Evolutionary conservation across 208 protist species (phyloP).

Genomic region (Acanthamoeba royreba): DNA sequence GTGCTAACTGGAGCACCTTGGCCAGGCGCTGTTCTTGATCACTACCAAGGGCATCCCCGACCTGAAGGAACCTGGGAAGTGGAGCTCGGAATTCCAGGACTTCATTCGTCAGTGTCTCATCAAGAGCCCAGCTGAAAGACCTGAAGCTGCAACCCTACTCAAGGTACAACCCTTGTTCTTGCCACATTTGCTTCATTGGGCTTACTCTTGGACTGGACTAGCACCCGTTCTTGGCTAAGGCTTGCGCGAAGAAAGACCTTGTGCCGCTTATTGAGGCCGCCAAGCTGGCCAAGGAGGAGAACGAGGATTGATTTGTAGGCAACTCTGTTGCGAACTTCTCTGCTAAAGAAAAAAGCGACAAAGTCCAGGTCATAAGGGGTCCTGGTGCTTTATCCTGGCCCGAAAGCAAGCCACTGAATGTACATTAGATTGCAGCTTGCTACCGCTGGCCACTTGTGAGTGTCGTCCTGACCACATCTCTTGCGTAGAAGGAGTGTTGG

Average conservation of each 20-base stretch:
- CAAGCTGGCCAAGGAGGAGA: not conserved
- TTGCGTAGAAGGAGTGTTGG: too few relatives aligned
- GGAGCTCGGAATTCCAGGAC: constrained; percentile 49
- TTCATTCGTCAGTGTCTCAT: constrained; percentile 35
- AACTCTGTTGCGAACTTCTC: too few relatives aligned
- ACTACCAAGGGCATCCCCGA: constrained; percentile 70
- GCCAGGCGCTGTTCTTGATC: constrained; percentile 61
- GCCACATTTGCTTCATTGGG: not conserved
- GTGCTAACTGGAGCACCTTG: not conserved
- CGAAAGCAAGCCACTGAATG: too few relatives aligned
- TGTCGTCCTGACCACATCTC: too few relatives aligned
- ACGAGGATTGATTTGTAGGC: not conserved
- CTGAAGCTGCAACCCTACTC: not conserved
- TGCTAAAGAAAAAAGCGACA: too few relatives aligned
- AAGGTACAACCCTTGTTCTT: not conserved
- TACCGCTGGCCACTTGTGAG: too few relatives aligned
- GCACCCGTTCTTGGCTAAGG: not conserved
- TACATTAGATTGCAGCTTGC: too few relatives aligned
- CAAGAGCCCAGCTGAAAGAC: not conserved
- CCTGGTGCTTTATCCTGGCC: too few relatives aligned
- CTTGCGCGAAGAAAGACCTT: not conserved
- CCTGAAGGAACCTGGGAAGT: constrained; percentile 54
- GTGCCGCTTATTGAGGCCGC: not conserved
- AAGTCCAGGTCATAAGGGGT: too few relatives aligned
- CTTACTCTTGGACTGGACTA: not conserved